These are phyloP conservation scores for Rutidosis leptorrhynchoides DNA, from an alignment of 129 eudicot genomes.

Conservation along the genomic window DNA sequence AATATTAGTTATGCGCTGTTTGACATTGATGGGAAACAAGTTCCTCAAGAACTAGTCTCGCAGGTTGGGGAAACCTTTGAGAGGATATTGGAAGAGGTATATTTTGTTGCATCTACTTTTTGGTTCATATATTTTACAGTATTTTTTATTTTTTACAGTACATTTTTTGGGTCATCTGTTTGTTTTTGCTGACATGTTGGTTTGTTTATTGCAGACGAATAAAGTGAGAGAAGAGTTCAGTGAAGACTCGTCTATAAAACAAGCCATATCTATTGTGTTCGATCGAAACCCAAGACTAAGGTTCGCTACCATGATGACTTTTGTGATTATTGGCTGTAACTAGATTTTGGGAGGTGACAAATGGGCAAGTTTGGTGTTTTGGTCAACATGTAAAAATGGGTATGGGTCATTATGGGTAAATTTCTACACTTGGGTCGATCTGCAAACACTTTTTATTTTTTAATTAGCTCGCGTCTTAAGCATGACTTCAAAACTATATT, in stretches of 20 bases:
- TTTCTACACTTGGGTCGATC: neutral
- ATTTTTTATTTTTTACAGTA: neutral
- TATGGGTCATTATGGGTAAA: neutral
- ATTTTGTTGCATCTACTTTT: constrained; percentile 4
- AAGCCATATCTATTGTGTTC: constrained; percentile 73
- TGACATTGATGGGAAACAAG: constrained; percentile 82
- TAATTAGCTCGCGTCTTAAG: neutral
- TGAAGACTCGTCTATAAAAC: constrained; percentile 66
- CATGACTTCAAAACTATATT: neutral
- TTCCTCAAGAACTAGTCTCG: constrained; percentile 76
- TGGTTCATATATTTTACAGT: neutral
- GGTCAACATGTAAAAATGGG: neutral
- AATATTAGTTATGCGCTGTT: constrained; percentile 72
- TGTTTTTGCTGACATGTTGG: neutral
- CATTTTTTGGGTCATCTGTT: neutral
- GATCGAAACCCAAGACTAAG: constrained; percentile 81
- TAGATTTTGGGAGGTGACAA: neutral
- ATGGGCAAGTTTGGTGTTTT: neutral
- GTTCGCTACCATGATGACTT: constrained; percentile 28
- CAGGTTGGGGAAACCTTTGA: constrained; percentile 81
- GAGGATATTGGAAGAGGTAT: constrained; percentile 75
- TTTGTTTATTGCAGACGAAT: constrained; percentile 54
- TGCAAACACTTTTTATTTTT: neutral
- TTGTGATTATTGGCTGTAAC: constrained; percentile 9
- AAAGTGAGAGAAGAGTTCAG: constrained; percentile 58